These are phyloP conservation scores for Penicillium sp. DNA, from an alignment of 2,329 filamentous ascomycete genomes.

Conservation along the genomic window DNA sequence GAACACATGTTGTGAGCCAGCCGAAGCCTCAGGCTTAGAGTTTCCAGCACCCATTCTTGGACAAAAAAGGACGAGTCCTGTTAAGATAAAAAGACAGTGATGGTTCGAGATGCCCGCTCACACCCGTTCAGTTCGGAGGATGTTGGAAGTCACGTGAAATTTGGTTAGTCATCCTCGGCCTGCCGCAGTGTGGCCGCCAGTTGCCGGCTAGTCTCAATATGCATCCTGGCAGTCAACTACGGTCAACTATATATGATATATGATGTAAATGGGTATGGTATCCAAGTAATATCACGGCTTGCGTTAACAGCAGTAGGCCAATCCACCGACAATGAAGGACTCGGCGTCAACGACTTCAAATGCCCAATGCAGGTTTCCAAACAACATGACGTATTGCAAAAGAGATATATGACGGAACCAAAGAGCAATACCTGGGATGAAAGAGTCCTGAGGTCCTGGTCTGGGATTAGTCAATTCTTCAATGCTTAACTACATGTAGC, in stretches of 20 bases:
- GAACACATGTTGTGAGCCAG: slow-evolving; percentile 58
- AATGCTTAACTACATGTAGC: neutral
- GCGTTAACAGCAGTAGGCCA: too few species aligned
- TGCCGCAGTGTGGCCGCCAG: neutral
- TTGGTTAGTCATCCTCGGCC: neutral
- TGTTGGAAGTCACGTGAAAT: slow-evolving; percentile 3
- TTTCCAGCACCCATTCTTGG: slow-evolving; percentile 57
- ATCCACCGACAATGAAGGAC: too few species aligned
- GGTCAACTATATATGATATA: too few species aligned
- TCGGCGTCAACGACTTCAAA: neutral
- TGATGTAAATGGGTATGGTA: neutral
- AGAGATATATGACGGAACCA: neutral
- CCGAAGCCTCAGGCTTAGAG: slow-evolving; percentile 57
- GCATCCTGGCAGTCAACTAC: neutral
- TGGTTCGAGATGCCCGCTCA: slow-evolving; percentile 7
- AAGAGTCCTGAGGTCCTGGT: too few species aligned
- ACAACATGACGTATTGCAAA: neutral
- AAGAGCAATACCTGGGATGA: neutral
- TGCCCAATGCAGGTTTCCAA: neutral
- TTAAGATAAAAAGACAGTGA: slow-evolving; percentile 2
- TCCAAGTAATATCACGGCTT: neutral
- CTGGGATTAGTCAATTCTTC: neutral
- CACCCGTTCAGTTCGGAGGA: slow-evolving; percentile 10
- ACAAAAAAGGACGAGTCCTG: slow-evolving; percentile 5
- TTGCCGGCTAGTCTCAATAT: neutral